Evolutionary conservation across 176 grass and related monocot species (phyloP).

Genomic region (Musa beccarii): DNA sequence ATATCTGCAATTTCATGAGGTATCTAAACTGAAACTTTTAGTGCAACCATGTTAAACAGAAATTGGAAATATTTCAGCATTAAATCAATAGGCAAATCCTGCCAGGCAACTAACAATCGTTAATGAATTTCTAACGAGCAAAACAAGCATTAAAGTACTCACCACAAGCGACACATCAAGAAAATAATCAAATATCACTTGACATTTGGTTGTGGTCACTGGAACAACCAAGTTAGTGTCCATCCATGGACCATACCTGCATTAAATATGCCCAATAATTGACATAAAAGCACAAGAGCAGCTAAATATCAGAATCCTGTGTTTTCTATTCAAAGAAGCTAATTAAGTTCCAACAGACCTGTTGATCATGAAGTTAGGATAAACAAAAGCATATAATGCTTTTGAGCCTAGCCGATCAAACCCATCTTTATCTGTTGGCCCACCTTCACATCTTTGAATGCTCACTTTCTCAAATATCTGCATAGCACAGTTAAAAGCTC

Average conservation of each 20-base stretch:
- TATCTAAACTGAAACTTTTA: too few species aligned
- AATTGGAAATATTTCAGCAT: too few species aligned
- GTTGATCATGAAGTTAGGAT: conserved; percentile 98
- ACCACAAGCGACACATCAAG: conserved; percentile 61
- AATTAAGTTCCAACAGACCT: conserved; percentile 31
- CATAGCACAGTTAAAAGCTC: conserved; percentile 11
- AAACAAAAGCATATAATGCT: conserved; percentile 88
- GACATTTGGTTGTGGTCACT: conserved; percentile 55
- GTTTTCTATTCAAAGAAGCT: conserved; percentile 9
- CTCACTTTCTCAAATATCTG: conserved; percentile 88
- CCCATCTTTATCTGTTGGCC: conserved; percentile 25
- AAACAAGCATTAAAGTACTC: conserved; percentile 5
- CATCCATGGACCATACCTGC: conserved; percentile 97
- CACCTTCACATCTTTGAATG: conserved; percentile 77
- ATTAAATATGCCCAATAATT: conserved; percentile 6
- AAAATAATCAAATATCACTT: conserved; percentile 97
- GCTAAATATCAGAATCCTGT: background rate
- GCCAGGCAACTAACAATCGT: background rate
- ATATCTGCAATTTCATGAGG: too few species aligned
- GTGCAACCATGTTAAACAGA: too few species aligned
- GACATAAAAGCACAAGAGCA: background rate
- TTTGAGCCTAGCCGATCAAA: conserved; percentile 63
- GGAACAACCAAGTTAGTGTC: conserved; percentile 90
- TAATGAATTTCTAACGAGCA: background rate
- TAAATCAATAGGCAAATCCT: too few species aligned